These are phyloP conservation scores for Aegilops speltoides DNA, from an alignment of 176 grass and related monocot genomes.

Conservation along the genomic window DNA sequence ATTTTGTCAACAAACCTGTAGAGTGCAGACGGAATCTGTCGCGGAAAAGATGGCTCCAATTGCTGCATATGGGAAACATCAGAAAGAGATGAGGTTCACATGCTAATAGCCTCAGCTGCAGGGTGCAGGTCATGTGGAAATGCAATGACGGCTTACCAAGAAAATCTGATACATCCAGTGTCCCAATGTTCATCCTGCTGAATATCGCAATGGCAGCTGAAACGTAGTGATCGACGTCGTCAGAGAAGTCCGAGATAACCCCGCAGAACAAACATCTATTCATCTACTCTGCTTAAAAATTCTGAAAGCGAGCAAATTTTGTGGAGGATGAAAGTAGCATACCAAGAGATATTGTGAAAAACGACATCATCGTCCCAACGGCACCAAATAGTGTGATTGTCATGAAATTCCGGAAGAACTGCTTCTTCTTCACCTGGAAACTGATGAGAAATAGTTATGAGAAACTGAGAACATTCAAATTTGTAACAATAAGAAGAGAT, in stretches of 20 bases:
- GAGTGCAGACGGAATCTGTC: conserved; percentile 97
- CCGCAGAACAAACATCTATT: not conserved
- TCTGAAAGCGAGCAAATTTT: not conserved
- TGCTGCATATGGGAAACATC: conserved; percentile 47
- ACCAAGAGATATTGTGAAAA: conserved; percentile 91
- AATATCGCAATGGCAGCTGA: conserved; percentile 82
- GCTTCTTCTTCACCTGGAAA: conserved; percentile 99
- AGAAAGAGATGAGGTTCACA: conserved; percentile 33
- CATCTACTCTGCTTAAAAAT: not conserved
- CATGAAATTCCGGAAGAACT: conserved; percentile 98
- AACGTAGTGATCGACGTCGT: conserved; percentile 14
- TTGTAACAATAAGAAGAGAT: not conserved
- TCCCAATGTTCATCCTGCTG: conserved; percentile 85
- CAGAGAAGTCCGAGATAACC: conserved; percentile 32
- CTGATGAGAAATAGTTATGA: conserved; percentile 49
- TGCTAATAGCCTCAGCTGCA: conserved; percentile 3
- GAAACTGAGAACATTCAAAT: not conserved
- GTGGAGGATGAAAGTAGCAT: conserved; percentile 27
- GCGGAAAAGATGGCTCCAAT: conserved; percentile 99
- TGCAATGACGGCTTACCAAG: conserved; percentile 68
- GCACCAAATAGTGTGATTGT: conserved; percentile 94
- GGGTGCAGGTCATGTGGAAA: conserved; percentile 11
- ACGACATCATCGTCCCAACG: conserved; percentile 91
- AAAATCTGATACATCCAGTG: conserved; percentile 84
- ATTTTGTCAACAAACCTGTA: conserved; percentile 61